phyloP scores from a whole-genome alignment of 176 grass and related monocot genomes.

The Juncus inflexus region DNA sequence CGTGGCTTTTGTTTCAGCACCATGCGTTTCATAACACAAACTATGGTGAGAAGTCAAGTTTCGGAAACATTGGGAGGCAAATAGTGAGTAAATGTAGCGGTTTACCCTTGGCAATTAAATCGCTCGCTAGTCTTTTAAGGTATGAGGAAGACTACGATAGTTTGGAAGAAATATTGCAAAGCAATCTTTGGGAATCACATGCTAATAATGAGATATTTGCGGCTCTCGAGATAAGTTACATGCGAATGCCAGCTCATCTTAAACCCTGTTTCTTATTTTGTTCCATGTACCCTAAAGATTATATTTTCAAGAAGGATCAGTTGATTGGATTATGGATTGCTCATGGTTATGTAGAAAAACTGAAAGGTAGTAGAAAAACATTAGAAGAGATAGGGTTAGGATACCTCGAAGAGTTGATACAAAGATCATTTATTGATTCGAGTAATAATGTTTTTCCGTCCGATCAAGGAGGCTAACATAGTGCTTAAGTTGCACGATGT shows the following conservation, averaged over 20 bases:
- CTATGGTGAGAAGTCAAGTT: not conserved
- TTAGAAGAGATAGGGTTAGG: conserved; percentile 20
- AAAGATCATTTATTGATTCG: conserved; percentile 35
- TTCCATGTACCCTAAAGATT: conserved; percentile 29
- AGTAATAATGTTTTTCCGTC: not conserved
- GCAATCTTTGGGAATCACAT: conserved; percentile 3
- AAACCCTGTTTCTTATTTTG: conserved; percentile 39
- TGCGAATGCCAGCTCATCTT: conserved; percentile 22
- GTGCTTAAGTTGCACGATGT: conserved; percentile 32
- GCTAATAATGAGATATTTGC: conserved; percentile 16
- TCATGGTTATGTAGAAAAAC: conserved; percentile 25
- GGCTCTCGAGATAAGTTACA: conserved; percentile 34
- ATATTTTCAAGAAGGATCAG: not conserved
- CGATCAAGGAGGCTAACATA: not conserved
- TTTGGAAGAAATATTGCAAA: not conserved
- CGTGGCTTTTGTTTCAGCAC: conserved; percentile 2
- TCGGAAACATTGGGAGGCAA: not conserved
- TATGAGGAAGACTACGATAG: not conserved
- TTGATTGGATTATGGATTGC: conserved; percentile 25
- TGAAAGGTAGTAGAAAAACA: conserved; percentile 1
- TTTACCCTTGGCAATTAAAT: conserved; percentile 1
- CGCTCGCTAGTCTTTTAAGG: not conserved
- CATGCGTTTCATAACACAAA: not conserved
- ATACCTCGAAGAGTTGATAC: conserved; percentile 29
- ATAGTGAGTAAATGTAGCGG: not conserved